phyloP scores from a whole-genome alignment of 768 basidiomycete genomes.

The Gymnopilus dilepis region DNA sequence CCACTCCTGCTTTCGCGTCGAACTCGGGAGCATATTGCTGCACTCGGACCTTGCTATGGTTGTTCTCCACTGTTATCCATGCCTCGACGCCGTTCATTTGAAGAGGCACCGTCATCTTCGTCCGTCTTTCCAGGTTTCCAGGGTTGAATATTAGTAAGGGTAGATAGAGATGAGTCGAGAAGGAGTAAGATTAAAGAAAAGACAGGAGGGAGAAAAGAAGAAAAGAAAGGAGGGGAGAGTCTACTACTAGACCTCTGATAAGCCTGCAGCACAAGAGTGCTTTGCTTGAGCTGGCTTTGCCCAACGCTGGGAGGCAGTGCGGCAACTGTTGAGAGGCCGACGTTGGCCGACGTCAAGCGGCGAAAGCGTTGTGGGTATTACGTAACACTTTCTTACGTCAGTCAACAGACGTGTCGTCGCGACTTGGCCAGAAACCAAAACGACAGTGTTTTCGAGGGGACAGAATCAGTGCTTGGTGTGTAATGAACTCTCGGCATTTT shows the following conservation, averaged over 20 bases:
- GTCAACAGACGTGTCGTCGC: conserved; percentile 1
- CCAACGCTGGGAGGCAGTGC: conserved; percentile 10
- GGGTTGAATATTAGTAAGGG: conserved; percentile 13
- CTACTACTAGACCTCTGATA: conserved; percentile 23
- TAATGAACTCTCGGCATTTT: neutral
- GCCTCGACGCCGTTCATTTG: conserved; percentile 36
- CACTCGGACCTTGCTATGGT: conserved; percentile 32
- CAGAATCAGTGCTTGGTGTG: neutral
- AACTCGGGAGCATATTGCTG: conserved; percentile 32
- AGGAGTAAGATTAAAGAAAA: conserved; percentile 4
- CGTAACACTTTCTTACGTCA: neutral
- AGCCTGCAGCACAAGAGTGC: conserved; percentile 10
- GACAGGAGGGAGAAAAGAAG: conserved; percentile 10
- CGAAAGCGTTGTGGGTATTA: neutral
- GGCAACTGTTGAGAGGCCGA: conserved; percentile 6
- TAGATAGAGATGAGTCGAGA: conserved; percentile 6
- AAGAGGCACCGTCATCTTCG: conserved; percentile 28
- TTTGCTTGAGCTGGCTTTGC: conserved; percentile 6
- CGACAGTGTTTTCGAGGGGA: neutral
- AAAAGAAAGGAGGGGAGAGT: conserved; percentile 20
- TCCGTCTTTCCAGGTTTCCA: conserved; percentile 9
- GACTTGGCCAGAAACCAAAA: neutral
- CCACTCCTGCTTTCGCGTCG: conserved; percentile 28
- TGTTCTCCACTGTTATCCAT: conserved; percentile 36
- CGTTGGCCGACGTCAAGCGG: neutral